These are phyloP conservation scores for Solanum boliviense DNA, from an alignment of 257 asterid species.

Conservation along the genomic window DNA sequence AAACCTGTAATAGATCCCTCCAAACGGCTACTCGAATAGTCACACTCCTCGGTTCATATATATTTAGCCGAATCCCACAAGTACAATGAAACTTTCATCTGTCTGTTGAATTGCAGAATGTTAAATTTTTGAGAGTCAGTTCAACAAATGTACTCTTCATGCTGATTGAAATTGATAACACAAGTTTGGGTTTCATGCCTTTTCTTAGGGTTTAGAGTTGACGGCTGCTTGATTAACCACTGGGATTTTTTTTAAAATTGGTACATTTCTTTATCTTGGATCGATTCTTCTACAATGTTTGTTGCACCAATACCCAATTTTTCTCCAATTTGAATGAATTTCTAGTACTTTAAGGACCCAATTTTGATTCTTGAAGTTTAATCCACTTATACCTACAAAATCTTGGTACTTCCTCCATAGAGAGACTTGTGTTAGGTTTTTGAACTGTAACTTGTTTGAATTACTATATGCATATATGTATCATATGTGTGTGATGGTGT, in stretches of 20 bases:
- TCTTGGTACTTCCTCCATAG: neutral
- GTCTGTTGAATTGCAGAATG: neutral
- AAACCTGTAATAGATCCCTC: neutral
- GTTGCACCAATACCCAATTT: neutral
- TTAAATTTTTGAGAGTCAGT: neutral
- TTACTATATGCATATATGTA: neutral
- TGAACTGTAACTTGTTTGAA: neutral
- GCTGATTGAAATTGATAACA: neutral
- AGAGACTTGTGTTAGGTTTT: neutral
- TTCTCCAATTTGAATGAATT: neutral
- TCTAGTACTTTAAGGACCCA: neutral
- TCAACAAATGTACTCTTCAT: neutral
- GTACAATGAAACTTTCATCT: neutral
- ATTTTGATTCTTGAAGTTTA: neutral
- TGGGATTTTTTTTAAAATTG: neutral
- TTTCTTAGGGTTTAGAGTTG: neutral
- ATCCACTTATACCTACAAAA: neutral
- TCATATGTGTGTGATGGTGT: neutral
- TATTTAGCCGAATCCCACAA: neutral
- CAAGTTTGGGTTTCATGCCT: neutral
- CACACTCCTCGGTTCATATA: neutral
- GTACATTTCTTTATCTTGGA: neutral
- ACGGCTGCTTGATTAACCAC: neutral
- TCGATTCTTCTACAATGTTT: neutral
- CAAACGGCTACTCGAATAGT: neutral